Evolutionary conservation across 1,284 basidiomycete genomes (phyloP), one percentile per base, ranked within the genome.

Genomic region (Anthracocystis walkeri): DNA sequence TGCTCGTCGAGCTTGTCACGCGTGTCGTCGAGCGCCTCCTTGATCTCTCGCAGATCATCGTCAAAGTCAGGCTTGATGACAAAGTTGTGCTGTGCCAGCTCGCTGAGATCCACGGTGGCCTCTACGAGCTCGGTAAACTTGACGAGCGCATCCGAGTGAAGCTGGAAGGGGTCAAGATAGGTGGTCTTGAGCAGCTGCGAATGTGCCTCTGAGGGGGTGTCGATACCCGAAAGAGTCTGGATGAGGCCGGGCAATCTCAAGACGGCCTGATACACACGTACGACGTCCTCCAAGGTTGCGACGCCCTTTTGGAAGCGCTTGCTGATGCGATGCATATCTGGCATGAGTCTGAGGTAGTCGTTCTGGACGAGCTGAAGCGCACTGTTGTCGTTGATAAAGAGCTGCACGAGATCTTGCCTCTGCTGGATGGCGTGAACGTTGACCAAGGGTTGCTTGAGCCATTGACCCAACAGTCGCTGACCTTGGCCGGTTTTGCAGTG

Each of bases 401-500:
- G 88, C 77, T 97, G 91, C 1, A 99, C 95, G 1, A 99, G 73
- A 25, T 75, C 31, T n/a, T 64, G 60, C 27, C 61, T 54, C 50
- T 49, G n/a, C 33, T 35, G 87, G 74, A 99, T 99, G 81, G 95
- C 92, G 79, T 98, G 95, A 21, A 94, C 86, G 84, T 97, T 97
- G 44, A 98, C 91, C 29, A 99, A 87, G 1, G 97, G 97, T 86
- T 99, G 97, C 85, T 97, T 98, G 59, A 99, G 87, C 96, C 96
- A 99, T 64, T 92, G 92, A 0, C 91, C 92, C 2, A 99, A 88
- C 60, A 97, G 86, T 58, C 97, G 88, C n/a, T 93, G 91, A 0
- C 97, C 97, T 85, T 99, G 97, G 0, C 93, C 91, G 1, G 97
- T 99, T 86, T 96, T 97, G 88, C 97, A 98, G 77, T 92, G 92